Percentiles rank a stretch among this genome's conserved stretches.
phyloP scores from a whole-genome alignment of 2,329 filamentous ascomycete genomes.

The Pseudogymnoascus sp. region DNA sequence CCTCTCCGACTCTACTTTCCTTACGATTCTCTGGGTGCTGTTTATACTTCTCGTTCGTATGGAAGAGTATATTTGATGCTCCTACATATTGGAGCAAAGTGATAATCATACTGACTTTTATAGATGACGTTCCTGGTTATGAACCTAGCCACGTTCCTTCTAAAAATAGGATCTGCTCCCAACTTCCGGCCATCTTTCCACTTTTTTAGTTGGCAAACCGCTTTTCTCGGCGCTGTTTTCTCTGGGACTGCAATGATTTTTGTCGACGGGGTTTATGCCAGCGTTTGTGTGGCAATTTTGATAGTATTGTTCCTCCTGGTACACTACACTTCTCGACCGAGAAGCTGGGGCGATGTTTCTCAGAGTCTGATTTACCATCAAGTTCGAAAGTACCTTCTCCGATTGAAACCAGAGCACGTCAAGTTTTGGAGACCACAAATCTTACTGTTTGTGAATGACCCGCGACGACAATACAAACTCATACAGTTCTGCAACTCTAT shows the following conservation, averaged over 20 bases:
- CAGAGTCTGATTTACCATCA: slow-evolving; percentile 85
- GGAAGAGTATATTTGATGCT: not conserved
- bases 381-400: slow-evolving; percentile 76
- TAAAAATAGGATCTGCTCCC: slow-evolving; percentile 79
- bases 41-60: not conserved
- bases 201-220: slow-evolving; percentile 82
- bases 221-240: slow-evolving; percentile 62
- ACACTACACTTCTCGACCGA: slow-evolving; percentile 76
- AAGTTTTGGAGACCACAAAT: slow-evolving; percentile 92
- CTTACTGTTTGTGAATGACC: slow-evolving; percentile 73
- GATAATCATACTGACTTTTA: slow-evolving; percentile 11
- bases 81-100: not conserved
- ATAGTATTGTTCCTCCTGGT: slow-evolving; percentile 75
- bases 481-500: slow-evolving; percentile 88
- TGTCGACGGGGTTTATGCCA: slow-evolving; percentile 73
- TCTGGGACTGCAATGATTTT: slow-evolving; percentile 84
- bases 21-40: not conserved
- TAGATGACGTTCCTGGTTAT: slow-evolving; percentile 84
- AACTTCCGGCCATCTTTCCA: slow-evolving; percentile 85
- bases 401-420: slow-evolving; percentile 79
- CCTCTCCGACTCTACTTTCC: not conserved
- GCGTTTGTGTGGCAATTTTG: slow-evolving; percentile 63
- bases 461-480: slow-evolving; percentile 69
- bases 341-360: slow-evolving; percentile 83
- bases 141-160: slow-evolving; percentile 76